Conservation (phyloP, 192 early-diverging fungal genomes). For the Linnemannia hyalina region DNA sequence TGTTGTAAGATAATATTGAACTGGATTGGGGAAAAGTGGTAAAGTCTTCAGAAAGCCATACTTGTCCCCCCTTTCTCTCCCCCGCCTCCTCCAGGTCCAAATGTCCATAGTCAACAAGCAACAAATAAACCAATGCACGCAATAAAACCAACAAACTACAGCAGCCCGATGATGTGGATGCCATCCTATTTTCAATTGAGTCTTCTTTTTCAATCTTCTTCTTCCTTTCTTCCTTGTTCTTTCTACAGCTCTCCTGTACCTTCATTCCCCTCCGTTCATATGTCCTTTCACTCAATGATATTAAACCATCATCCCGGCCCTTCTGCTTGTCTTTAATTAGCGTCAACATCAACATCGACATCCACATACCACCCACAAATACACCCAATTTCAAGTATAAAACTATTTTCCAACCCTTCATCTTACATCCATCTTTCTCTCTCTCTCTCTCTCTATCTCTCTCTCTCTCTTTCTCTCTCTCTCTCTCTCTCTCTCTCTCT, state of each 20-base stretch:
- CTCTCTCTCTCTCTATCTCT: not conserved
- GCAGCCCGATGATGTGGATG: not conserved
- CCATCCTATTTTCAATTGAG: not conserved
- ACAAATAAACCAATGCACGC: no score
- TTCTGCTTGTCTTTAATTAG: not conserved
- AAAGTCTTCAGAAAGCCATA: not conserved
- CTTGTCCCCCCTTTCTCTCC: not conserved
- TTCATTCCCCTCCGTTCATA: not conserved
- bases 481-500: not conserved
- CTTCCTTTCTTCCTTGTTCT: not conserved
- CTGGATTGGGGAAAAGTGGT: no score
- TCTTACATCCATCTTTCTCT: not conserved
- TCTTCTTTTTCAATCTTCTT: not conserved
- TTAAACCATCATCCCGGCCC: not conserved
- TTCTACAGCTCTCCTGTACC: not conserved
- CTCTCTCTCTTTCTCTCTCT: not conserved
- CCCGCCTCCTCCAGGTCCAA: not conserved
- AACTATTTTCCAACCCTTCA: not conserved
- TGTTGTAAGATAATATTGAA: no score
- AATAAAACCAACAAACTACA: not conserved
- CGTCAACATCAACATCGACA: not conserved
- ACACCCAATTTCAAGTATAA: not conserved
- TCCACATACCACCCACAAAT: not conserved
- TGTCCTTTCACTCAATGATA: not conserved
- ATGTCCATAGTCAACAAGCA: not conserved